Conservation (phyloP, 2,329 filamentous ascomycete species). For the Stenocarpella maydis region DNA sequence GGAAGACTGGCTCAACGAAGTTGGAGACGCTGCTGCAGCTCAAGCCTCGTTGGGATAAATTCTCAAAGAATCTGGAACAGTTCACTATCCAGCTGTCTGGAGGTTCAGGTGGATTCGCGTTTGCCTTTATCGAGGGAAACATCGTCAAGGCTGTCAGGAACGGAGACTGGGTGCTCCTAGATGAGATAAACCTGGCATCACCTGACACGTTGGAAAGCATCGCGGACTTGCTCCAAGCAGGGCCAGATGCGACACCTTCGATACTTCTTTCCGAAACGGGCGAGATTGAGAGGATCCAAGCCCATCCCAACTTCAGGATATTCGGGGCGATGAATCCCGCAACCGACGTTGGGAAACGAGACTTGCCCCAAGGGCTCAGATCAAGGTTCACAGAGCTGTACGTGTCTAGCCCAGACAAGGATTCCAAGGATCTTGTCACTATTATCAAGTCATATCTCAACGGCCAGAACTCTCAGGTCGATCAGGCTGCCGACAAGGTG, state of each 20-base stretch:
- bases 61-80: conserved; percentile 76
- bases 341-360: conserved; percentile 95
- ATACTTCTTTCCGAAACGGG: conserved; percentile 93
- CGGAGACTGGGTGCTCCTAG: conserved; percentile 94
- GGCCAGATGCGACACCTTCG: conserved; percentile 76
- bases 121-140: conserved; percentile 95
- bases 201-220: conserved; percentile 95
- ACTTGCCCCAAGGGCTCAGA: conserved; percentile 86
- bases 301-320: conserved; percentile 91
- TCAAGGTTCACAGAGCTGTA: conserved; percentile 97
- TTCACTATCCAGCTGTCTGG: conserved; percentile 82
- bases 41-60: conserved; percentile 78
- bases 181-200: conserved; percentile 96
- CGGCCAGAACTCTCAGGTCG: conserved; percentile 73
- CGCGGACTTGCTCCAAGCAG: conserved; percentile 82
- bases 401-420: conserved; percentile 87
- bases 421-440: conserved; percentile 83
- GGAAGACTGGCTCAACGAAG: conserved; percentile 69
- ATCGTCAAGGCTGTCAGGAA: conserved; percentile 96
- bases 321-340: conserved; percentile 99
- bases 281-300: conserved; percentile 87
- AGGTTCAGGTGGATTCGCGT: conserved; percentile 81
- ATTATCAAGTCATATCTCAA: conserved; percentile 91
- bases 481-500: conserved; percentile 80
- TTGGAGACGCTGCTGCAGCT: conserved; percentile 68